These are phyloP conservation scores for Neurospora sublineolata DNA, from an alignment of 495 filamentous ascomycete species.

Conservation along the genomic window DNA sequence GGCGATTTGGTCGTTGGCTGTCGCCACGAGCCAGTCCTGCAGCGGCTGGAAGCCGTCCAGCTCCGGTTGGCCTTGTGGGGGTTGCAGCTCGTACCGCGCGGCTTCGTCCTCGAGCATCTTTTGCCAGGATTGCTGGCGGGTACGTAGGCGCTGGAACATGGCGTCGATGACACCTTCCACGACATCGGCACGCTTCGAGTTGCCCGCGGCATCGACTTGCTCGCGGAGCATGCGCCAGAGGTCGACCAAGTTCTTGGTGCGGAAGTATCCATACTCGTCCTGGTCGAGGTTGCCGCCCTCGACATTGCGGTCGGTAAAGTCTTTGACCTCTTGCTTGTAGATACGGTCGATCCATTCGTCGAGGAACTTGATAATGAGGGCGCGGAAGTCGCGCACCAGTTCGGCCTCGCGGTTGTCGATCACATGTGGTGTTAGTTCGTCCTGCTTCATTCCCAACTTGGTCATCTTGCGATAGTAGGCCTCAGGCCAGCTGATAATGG, in stretches of 20 bases:
- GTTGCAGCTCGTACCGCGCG: slow-evolving; percentile 45
- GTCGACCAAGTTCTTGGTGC: slow-evolving; percentile 77
- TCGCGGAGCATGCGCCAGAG: slow-evolving; percentile 97
- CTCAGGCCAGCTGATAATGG: slow-evolving; percentile 88
- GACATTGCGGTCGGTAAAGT: slow-evolving; percentile 64
- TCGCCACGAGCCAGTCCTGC: slow-evolving; percentile 91
- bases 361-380: slow-evolving; percentile 85
- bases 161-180: slow-evolving; percentile 87
- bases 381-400: slow-evolving; percentile 83
- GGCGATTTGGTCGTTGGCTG: slow-evolving; percentile 96
- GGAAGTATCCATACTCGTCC: slow-evolving; percentile 77
- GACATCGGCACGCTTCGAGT: slow-evolving; percentile 73
- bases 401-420: slow-evolving; percentile 82
- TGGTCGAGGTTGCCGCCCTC: slow-evolving; percentile 65
- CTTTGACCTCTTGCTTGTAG: slow-evolving; percentile 61
- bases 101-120: slow-evolving; percentile 80
- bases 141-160: slow-evolving; percentile 76
- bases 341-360: slow-evolving; percentile 98
- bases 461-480: slow-evolving; percentile 94
- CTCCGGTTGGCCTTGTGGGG: slow-evolving; percentile 35
- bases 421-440: slow-evolving; percentile 67
- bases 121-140: slow-evolving; percentile 75
- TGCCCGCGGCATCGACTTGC: slow-evolving; percentile 68
- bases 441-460: slow-evolving; percentile 65
- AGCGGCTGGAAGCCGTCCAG: slow-evolving; percentile 67